Evolutionary conservation across 352 stramenopile species (phyloP).

Genomic region (Peronospora farinosa): DNA sequence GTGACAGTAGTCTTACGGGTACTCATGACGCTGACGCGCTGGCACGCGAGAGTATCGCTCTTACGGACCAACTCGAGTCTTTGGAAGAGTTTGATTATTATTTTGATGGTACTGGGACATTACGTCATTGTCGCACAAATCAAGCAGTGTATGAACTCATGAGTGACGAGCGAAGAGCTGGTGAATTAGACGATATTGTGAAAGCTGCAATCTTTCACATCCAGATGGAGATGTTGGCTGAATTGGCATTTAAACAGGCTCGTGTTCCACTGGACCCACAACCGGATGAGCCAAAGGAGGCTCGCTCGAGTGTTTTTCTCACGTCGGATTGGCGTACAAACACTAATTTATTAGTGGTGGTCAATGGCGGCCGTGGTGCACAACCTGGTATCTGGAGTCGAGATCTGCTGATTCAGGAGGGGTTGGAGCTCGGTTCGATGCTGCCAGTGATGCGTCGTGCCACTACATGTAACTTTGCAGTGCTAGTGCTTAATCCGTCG

Average conservation of each 20-base stretch:
- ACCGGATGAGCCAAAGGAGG: constrained; percentile 59
- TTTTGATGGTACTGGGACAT: constrained; percentile 58
- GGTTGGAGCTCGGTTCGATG: constrained; percentile 71
- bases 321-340: constrained; percentile 62
- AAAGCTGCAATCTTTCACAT: constrained; percentile 82
- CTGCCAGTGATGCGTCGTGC: constrained; percentile 56
- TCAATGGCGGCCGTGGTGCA: constrained; percentile 58
- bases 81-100: constrained; percentile 77
- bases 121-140: constrained; percentile 66
- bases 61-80: constrained; percentile 64
- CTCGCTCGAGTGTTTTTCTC: constrained; percentile 61
- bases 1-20: constrained; percentile 24
- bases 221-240: constrained; percentile 78
- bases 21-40: constrained; percentile 7
- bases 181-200: constrained; percentile 73
- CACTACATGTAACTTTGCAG: constrained; percentile 36
- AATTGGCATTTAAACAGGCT: constrained; percentile 69
- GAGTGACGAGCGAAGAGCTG: constrained; percentile 56
- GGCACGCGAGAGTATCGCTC: constrained; percentile 34
- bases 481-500: constrained; percentile 65
- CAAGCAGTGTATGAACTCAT: constrained; percentile 73
- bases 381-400: constrained; percentile 78
- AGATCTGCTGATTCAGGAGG: constrained; percentile 69
- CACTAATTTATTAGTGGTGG: constrained; percentile 56
- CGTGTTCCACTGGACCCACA: constrained; percentile 53